Percentiles rank a stretch among this genome's conserved stretches.
Evolutionary conservation across 1,284 basidiomycete species (phyloP).

Genomic region (Xerocomus amazonicus): DNA sequence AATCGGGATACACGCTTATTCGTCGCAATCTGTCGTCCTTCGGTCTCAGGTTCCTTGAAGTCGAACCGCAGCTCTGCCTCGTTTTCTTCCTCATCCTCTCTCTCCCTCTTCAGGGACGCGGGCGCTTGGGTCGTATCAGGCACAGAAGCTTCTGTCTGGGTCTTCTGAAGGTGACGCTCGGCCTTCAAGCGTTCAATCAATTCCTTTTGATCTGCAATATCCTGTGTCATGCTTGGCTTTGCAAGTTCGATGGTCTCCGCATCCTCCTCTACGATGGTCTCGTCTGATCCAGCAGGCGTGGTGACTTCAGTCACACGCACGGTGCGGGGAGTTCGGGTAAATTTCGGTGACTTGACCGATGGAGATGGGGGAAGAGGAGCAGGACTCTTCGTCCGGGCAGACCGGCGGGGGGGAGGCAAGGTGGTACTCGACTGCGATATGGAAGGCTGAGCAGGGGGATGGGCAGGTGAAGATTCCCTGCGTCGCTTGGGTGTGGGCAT

Average conservation of each 20-base stretch:
- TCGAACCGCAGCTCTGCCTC: slow-evolving; percentile 47
- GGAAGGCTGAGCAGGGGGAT: slow-evolving; percentile 25
- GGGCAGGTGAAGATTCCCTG: slow-evolving; percentile 54
- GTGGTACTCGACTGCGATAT: slow-evolving; percentile 21
- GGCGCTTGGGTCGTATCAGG: slow-evolving; percentile 8
- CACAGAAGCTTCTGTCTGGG: slow-evolving; percentile 23
- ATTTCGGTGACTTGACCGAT: slow-evolving; percentile 34
- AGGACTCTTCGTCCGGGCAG: slow-evolving; percentile 55
- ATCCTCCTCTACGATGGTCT: slow-evolving; percentile 61
- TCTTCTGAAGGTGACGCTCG: slow-evolving; percentile 33
- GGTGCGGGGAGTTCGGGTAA: slow-evolving; percentile 36
- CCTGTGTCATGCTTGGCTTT: slow-evolving; percentile 60
- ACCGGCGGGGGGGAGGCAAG: slow-evolving; percentile 40
- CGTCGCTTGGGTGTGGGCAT: slow-evolving; percentile 56
- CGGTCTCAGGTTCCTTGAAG: slow-evolving; percentile 59
- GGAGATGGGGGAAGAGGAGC: slow-evolving; percentile 31
- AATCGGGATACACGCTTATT: slow-evolving; percentile 56
- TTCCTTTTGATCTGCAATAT: slow-evolving; percentile 68
- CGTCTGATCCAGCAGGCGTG: slow-evolving; percentile 55
- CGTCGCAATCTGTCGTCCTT: slow-evolving; percentile 58
- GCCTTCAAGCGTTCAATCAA: slow-evolving; percentile 65
- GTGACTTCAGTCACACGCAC: slow-evolving; percentile 40
- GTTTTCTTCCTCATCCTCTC: slow-evolving; percentile 48
- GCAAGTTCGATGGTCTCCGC: slow-evolving; percentile 47
- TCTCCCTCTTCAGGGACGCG: slow-evolving; percentile 43